Evolutionary conservation across 352 stramenopile species (phyloP).

Genomic region (Thalassiosira sp.): DNA sequence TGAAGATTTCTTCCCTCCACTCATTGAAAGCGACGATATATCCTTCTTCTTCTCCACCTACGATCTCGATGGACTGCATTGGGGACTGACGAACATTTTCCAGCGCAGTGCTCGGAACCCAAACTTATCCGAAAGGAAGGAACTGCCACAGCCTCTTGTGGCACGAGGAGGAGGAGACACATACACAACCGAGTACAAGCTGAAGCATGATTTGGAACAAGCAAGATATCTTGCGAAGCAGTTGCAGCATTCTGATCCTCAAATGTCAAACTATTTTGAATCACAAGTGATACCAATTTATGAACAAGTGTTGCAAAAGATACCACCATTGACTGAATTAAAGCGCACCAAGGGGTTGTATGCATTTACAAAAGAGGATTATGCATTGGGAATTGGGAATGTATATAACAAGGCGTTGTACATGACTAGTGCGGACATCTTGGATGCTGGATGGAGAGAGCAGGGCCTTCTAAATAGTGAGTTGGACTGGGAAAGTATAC

Average conservation of each 20-base stretch:
- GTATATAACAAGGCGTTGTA: constrained; percentile 67
- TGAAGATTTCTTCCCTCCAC: constrained; percentile 51
- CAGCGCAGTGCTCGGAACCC: constrained; percentile 37
- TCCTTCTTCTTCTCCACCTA: constrained; percentile 63
- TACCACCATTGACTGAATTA: constrained; percentile 56
- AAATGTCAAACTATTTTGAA: constrained; percentile 43
- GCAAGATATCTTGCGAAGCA: constrained; percentile 50
- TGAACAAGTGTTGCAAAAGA: constrained; percentile 44
- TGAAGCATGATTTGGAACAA: constrained; percentile 62
- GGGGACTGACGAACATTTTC: constrained; percentile 59
- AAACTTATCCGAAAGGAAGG: constrained; percentile 10
- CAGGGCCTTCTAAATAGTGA: constrained; percentile 37
- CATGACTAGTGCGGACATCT: constrained; percentile 28
- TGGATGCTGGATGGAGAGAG: constrained; percentile 26
- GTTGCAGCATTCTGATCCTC: constrained; percentile 22
- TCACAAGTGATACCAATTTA: constrained; percentile 49
- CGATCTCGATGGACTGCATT: constrained; percentile 63
- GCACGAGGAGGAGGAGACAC: constrained; percentile 53
- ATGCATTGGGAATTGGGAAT: constrained; percentile 41
- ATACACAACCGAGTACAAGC: constrained; percentile 69
- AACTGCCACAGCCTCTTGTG: constrained; percentile 26
- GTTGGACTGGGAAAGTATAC: constrained; percentile 42
- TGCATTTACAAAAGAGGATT: constrained; percentile 58
- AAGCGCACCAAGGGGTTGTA: constrained; percentile 58
- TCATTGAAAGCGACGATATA: constrained; percentile 56